Evolutionary conservation across 106 monocot genomes (phyloP).

Genomic region (Acorus gramineus): DNA sequence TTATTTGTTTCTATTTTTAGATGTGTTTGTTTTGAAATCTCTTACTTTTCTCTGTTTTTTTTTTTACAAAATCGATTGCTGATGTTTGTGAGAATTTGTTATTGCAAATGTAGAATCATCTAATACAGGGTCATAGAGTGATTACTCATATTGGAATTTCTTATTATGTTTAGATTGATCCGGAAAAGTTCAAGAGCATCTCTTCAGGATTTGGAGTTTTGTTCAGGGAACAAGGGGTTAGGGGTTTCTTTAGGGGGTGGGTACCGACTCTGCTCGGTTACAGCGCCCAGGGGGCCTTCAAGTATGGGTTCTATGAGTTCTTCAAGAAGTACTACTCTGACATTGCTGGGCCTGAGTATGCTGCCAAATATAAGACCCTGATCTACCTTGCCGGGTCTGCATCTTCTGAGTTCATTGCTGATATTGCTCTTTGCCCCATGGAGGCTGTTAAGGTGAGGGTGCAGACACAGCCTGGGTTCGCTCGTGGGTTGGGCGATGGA

Average conservation of each 20-base stretch:
- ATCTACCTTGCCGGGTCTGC: constrained; percentile 72
- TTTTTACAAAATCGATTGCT: no score
- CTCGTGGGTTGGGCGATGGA: constrained; percentile 61
- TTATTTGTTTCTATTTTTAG: no score
- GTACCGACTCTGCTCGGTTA: constrained; percentile 64
- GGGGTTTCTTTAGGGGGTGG: constrained; percentile 78
- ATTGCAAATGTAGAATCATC: no score
- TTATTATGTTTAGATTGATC: constrained; percentile 40
- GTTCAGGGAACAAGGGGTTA: constrained; percentile 61
- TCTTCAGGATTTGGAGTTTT: constrained; percentile 58
- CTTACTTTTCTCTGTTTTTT: no score
- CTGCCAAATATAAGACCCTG: constrained; percentile 58
- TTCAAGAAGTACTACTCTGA: constrained; percentile 80
- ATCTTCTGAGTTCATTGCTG: constrained; percentile 75
- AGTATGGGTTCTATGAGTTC: constrained; percentile 78
- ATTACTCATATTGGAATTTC: no score
- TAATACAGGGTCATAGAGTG: no score
- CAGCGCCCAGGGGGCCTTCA: constrained; percentile 75
- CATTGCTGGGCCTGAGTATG: constrained; percentile 59
- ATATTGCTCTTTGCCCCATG: constrained; percentile 73
- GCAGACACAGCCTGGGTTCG: constrained; percentile 70
- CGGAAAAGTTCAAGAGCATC: constrained; percentile 58
- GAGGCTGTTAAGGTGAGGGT: constrained; percentile 79
- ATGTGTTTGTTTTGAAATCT: no score
- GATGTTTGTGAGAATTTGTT: no score